A percentile compares a stretch with the other conserved stretches of the same genome.
These are phyloP conservation scores for Phascolomyces articulosus DNA, from an alignment of 371 early-diverging fungal genomes.

Conservation along the genomic window DNA sequence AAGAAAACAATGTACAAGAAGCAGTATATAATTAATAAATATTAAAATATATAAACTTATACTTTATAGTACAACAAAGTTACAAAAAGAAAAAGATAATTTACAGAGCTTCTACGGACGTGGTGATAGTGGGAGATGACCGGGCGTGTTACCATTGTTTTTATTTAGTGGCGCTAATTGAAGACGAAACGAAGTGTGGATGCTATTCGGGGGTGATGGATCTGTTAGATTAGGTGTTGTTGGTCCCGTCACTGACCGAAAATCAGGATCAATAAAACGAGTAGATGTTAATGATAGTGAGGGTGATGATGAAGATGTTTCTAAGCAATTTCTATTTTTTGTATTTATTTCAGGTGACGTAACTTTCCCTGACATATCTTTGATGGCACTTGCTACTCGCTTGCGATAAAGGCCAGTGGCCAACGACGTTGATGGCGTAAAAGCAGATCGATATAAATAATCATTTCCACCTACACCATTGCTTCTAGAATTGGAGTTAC, in stretches of 20 bases:
- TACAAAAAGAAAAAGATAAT: no score
- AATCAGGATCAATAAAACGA: not conserved
- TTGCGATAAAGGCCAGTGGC: not conserved
- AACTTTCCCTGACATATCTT: not conserved
- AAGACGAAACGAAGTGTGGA: not conserved
- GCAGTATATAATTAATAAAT: not conserved
- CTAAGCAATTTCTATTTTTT: not conserved
- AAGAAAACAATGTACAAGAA: not conserved
- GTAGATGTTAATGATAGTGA: no score
- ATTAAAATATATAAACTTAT: not conserved
- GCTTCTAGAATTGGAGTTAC: not conserved
- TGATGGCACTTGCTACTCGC: not conserved
- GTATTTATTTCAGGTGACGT: not conserved
- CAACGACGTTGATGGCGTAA: constrained; percentile 6
- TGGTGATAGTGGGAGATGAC: not conserved
- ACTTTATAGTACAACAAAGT: no score
- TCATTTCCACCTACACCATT: not conserved
- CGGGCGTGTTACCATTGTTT: not conserved
- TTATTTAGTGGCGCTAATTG: not conserved
- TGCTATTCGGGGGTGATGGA: not conserved
- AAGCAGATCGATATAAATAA: constrained; percentile 6
- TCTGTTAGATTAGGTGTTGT: not conserved
- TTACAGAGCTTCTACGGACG: no score
- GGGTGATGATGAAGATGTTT: not conserved
- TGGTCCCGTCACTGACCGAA: not conserved